Evolutionary conservation across 78 protist genomes (phyloP).

Genomic region (Trichosphaerium sp.): DNA sequence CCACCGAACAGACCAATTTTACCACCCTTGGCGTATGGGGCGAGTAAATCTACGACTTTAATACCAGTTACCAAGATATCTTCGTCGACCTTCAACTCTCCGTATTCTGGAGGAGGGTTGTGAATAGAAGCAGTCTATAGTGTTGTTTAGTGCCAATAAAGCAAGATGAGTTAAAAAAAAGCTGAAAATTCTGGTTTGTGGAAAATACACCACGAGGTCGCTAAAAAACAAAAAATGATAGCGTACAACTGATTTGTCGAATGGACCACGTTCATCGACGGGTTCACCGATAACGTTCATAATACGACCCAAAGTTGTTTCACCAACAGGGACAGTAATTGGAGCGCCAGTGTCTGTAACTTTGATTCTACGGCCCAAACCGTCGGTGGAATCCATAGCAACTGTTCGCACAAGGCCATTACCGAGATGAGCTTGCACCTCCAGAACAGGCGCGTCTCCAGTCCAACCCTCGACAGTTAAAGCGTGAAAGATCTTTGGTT

Average conservation of each 20-base stretch:
- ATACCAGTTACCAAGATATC: constrained; percentile 93
- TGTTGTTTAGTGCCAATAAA: constrained; percentile 52
- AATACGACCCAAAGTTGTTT: constrained; percentile 93
- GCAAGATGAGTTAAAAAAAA: no score
- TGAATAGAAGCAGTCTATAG: constrained; percentile 75
- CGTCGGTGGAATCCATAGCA: constrained; percentile 98
- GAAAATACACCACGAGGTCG: no score
- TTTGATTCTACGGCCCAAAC: constrained; percentile 80
- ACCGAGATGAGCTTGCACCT: constrained; percentile 96
- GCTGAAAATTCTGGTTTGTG: no score
- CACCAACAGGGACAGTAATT: constrained; percentile 94
- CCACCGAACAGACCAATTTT: constrained; percentile 99
- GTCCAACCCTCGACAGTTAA: constrained; percentile 66
- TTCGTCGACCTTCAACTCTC: constrained; percentile 77
- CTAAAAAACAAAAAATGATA: no score
- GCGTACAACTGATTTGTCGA: no score
- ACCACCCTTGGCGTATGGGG: constrained; percentile 97
- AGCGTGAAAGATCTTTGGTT: constrained; percentile 90
- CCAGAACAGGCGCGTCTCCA: constrained; percentile 76
- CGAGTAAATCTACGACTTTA: constrained; percentile 94
- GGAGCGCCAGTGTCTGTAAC: constrained; percentile 89
- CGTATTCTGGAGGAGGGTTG: constrained; percentile 78
- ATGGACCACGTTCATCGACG: constrained; percentile 92
- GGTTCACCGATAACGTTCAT: constrained; percentile 98
- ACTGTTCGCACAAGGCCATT: constrained; percentile 93